Conservation (phyloP, 2,329 filamentous ascomycete species). For the Graphilbum fragrans region DNA sequence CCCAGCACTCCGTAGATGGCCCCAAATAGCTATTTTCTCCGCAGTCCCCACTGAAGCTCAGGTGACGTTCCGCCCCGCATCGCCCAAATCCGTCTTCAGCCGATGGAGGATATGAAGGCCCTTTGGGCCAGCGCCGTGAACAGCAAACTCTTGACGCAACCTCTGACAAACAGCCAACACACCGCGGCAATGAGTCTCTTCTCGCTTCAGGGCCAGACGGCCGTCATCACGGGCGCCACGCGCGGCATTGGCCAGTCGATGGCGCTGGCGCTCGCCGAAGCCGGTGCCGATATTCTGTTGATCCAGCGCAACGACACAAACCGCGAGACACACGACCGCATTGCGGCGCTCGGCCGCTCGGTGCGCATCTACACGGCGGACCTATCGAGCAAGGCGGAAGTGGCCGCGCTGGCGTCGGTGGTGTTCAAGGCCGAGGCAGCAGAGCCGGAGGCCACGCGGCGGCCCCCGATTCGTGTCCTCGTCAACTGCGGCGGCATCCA, state of each 20-base stretch:
- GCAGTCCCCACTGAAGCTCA: too few relatives aligned
- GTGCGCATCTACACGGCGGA: constrained; percentile 58
- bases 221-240: constrained; percentile 44
- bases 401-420: constrained; percentile 46
- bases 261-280: constrained; percentile 44
- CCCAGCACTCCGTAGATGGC: too few relatives aligned
- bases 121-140: too few relatives aligned
- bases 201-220: constrained; percentile 43
- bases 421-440: constrained; percentile 42
- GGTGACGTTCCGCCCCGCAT: too few relatives aligned
- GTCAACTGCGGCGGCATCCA: constrained; percentile 85
- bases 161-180: neutral
- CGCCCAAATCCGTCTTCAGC: neutral
- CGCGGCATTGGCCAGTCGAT: constrained; percentile 46
- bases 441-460: constrained; percentile 19
- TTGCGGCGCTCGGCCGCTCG: constrained; percentile 55
- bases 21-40: too few relatives aligned
- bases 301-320: constrained; percentile 25
- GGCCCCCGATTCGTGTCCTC: constrained; percentile 52
- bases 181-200: constrained; percentile 25
- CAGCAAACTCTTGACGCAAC: neutral
- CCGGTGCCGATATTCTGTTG: constrained; percentile 43
- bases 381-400: constrained; percentile 47
- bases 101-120: neutral
- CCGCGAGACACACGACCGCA: constrained; percentile 43